Percentiles rank a stretch among this genome's conserved stretches.
Conservation (phyloP, 805 yeast species). For the Clavispora carvajalis region DNA sequence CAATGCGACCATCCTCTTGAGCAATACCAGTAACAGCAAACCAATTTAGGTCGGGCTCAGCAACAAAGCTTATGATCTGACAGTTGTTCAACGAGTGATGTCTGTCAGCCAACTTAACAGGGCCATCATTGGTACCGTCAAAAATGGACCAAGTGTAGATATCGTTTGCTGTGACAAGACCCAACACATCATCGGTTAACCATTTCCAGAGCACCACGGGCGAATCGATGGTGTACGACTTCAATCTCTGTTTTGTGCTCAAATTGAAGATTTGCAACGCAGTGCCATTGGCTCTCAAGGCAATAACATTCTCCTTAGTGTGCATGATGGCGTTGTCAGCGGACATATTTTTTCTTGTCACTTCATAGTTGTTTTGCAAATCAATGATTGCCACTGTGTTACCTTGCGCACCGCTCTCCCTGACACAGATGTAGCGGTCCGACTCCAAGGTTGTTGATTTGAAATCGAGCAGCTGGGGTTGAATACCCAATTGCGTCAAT, state of each 20-base stretch:
- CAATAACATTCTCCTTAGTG: constrained; percentile 82
- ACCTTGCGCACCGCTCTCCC: constrained; percentile 58
- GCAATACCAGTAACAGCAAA: constrained; percentile 92
- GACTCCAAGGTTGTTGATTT: constrained; percentile 92
- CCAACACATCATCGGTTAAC: constrained; percentile 69
- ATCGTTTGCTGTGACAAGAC: constrained; percentile 74
- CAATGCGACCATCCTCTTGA: constrained; percentile 89
- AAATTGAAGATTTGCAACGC: constrained; percentile 92
- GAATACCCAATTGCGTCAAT: constrained; percentile 80
- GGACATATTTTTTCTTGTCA: constrained; percentile 87
- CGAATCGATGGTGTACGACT: constrained; percentile 78
- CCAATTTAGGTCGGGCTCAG: constrained; percentile 82
- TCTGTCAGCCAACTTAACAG: constrained; percentile 73
- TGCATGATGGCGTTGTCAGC: constrained; percentile 98
- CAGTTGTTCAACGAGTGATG: constrained; percentile 72
- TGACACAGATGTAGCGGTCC: constrained; percentile 79
- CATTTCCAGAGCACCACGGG: constrained; percentile 96
- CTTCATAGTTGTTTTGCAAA: constrained; percentile 68
- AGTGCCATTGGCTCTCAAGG: constrained; percentile 93
- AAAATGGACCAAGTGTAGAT: constrained; percentile 79
- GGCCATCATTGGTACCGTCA: constrained; percentile 76
- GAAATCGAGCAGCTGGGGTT: constrained; percentile 80
- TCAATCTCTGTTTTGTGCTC: constrained; percentile 80
- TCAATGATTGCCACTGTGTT: constrained; percentile 95
- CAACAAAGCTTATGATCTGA: constrained; percentile 87